Evolutionary conservation across 345 rosid species (phyloP).

Genomic region (Salix exigua): DNA sequence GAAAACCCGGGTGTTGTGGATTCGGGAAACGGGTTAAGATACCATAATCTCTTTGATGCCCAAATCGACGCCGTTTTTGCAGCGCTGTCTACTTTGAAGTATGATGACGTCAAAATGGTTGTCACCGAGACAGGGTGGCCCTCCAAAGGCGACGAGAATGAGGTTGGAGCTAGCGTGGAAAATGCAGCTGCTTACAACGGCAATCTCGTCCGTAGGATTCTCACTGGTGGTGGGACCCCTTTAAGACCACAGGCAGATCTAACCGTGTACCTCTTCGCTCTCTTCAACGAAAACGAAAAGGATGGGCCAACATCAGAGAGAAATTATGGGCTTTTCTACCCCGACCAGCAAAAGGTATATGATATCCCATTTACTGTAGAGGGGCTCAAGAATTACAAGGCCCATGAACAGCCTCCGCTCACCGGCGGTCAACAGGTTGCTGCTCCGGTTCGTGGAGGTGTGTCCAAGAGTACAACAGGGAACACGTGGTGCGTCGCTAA

Average conservation of each 20-base stretch:
- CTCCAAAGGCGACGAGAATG: conserved; percentile 72
- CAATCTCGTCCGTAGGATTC: conserved; percentile 68
- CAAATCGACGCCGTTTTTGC: conserved; percentile 97
- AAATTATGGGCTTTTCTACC: conserved; percentile 91
- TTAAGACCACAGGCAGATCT: conserved; percentile 73
- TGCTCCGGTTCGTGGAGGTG: conserved; percentile 6
- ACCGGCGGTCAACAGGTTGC: not conserved
- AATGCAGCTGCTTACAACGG: conserved; percentile 93
- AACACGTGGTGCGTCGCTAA: conserved; percentile 90
- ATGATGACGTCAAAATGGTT: conserved; percentile 57
- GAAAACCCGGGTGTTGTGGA: conserved; percentile 93
- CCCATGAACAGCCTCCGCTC: conserved; percentile 5
- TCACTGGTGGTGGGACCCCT: conserved; percentile 89
- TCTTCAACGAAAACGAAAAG: conserved; percentile 84
- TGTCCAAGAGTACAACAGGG: conserved; percentile 31
- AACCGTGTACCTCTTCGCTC: conserved; percentile 83
- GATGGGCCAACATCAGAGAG: conserved; percentile 81
- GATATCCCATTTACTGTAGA: conserved; percentile 64
- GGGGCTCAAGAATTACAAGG: conserved; percentile 41
- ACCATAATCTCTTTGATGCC: conserved; percentile 87
- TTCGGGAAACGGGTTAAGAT: conserved; percentile 70
- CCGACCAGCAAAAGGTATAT: conserved; percentile 71
- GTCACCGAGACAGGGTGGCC: conserved; percentile 99
- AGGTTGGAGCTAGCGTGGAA: conserved; percentile 58
- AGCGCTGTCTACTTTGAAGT: conserved; percentile 73